Evolutionary conservation across 306 rosid species (phyloP), one percentile per base, ranked within the genome.

Genomic region (Adenanthera pavonina): DNA sequence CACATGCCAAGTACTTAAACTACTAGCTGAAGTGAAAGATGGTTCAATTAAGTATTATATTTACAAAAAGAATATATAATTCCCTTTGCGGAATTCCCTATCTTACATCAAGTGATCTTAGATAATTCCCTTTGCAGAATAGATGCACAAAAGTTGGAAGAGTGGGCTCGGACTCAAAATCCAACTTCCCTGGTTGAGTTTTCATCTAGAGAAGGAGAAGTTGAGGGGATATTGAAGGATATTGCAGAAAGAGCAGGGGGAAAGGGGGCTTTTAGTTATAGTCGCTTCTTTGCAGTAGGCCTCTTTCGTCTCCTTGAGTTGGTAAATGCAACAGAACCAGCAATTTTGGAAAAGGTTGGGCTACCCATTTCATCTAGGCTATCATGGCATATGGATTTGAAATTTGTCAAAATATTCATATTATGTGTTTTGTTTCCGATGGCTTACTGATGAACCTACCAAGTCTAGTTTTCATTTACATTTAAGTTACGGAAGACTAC

Each of bases 261-360:
- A 67, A 91, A 93, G 85, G 91, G 89, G 53, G 88, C 82, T 81
- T 96, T 96, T 87, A 88, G 97, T 80, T 96, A 96, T 83, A 96
- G 98, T 78, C 97, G 98, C 43, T 96, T 96, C 90, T 94, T 96
- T 83, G 99, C 99, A 54, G 86, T 96, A 69, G 98, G 98, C 75
- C 94, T 96, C 68, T 96, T 96, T 74, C 98, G 99, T 44, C 89
- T 96, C 74, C 94, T 94, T 73, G 99, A 96, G 84, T 84, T 96
- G 94, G 94, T 97, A 77, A 92, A 94, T 89, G 98, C 94, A 74
- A 89, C 91, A 72, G 98, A 96, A 82, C 99, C 99, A 70, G 78
- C 89, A 69, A 82, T 94, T 69, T 85, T 96, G 85, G 98, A 96
- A 87, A 94, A 96, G 98, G 98, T 91, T 72, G 77, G 80, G 54